Evolutionary conservation across 1,284 basidiomycete species (phyloP).

Genomic region (Erythrobasidium hasegawianum): DNA sequence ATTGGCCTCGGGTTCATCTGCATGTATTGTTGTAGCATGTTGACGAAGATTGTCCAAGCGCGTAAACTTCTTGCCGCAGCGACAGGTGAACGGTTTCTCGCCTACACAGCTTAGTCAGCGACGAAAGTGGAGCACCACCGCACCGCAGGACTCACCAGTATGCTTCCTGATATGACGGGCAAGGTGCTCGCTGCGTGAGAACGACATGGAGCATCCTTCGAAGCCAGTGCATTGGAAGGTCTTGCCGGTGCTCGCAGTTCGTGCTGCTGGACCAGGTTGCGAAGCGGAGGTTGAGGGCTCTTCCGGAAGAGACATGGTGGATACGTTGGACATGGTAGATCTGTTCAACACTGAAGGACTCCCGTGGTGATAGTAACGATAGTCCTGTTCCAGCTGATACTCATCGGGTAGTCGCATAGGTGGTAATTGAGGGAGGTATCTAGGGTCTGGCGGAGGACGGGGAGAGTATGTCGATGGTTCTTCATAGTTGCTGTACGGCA

Average conservation of each 20-base stretch:
- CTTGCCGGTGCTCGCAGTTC: conserved; percentile 13
- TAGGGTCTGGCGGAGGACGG: background rate
- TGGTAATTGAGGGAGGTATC: background rate
- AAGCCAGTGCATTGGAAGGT: conserved; percentile 28
- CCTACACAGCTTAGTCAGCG: conserved; percentile 5
- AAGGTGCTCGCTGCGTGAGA: conserved; percentile 25
- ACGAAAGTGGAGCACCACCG: background rate
- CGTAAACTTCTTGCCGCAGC: conserved; percentile 92
- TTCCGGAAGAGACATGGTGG: background rate
- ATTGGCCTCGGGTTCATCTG: conserved; percentile 78
- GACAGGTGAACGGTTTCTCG: conserved; percentile 58
- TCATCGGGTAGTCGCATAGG: background rate
- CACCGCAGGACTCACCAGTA: conserved; percentile 13
- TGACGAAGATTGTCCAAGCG: conserved; percentile 92
- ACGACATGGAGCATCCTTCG: conserved; percentile 20
- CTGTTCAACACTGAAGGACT: too few relatives aligned
- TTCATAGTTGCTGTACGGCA: background rate
- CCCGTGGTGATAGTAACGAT: too few relatives aligned
- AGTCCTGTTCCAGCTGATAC: background rate
- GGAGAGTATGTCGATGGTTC: background rate
- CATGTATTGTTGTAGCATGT: conserved; percentile 90
- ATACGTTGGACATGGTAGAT: too few relatives aligned
- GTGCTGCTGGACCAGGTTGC: background rate
- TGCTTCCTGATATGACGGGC: conserved; percentile 31
- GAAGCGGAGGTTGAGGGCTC: background rate